phyloP scores from a whole-genome alignment of 1,284 basidiomycete species.

The Microbotryum silenes-acaulis region DNA sequence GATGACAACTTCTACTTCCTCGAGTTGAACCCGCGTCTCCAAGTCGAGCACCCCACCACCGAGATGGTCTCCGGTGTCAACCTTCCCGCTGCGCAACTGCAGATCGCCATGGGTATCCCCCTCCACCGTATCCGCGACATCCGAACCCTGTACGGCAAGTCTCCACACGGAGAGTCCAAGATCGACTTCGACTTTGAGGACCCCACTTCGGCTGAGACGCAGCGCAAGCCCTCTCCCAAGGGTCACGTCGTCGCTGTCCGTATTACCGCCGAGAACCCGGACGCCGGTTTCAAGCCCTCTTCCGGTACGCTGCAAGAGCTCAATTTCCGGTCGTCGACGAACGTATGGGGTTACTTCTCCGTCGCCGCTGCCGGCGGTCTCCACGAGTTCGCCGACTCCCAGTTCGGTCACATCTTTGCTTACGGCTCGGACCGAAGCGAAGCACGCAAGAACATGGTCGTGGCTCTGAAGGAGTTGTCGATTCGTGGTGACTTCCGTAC shows the following conservation, averaged over 20 bases:
- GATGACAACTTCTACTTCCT: slow-evolving; percentile 96
- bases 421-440: slow-evolving; percentile 95
- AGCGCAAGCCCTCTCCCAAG: slow-evolving; percentile 92
- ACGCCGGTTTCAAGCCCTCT: slow-evolving; percentile 99
- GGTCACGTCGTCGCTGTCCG: slow-evolving; percentile 98
- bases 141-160: slow-evolving; percentile 89
- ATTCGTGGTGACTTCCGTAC: slow-evolving; percentile 99
- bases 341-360: slow-evolving; percentile 99
- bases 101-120: slow-evolving; percentile 97
- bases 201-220: slow-evolving; percentile 75
- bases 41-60: slow-evolving; percentile 98
- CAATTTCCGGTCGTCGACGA: slow-evolving; percentile 98
- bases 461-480: slow-evolving; percentile 95
- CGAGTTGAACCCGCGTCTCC: slow-evolving; percentile 97
- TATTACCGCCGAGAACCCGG: slow-evolving; percentile 98
- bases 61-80: slow-evolving; percentile 99
- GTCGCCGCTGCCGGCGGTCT: slow-evolving; percentile 91
- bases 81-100: slow-evolving; percentile 92
- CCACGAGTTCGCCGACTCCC: slow-evolving; percentile 96
- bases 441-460: slow-evolving; percentile 98
- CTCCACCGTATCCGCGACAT: slow-evolving; percentile 94
- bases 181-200: slow-evolving; percentile 95
- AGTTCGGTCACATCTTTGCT: slow-evolving; percentile 98
- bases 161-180: slow-evolving; percentile 73
- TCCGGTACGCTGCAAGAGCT: slow-evolving; percentile 94